Evolutionary conservation across 2,329 filamentous ascomycete species (phyloP).

Genomic region (Aspergillus flavus): DNA sequence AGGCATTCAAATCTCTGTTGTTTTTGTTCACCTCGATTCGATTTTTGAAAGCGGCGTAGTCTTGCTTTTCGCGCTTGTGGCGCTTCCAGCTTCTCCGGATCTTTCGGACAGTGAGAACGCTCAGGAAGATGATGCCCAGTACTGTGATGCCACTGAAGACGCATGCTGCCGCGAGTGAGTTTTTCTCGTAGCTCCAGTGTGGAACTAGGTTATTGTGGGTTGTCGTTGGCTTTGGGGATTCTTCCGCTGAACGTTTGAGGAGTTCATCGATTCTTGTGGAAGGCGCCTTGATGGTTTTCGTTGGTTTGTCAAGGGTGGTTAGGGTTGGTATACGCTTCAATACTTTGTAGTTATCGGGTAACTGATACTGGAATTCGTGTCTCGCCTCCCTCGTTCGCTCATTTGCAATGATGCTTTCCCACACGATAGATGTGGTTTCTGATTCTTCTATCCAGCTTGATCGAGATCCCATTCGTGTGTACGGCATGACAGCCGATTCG

Average conservation of each 20-base stretch:
- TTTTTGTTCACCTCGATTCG: slow-evolving; percentile 7
- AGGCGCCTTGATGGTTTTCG: not conserved
- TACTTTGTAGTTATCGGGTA: not conserved
- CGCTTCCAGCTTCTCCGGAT: slow-evolving; percentile 19
- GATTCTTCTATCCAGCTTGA: not conserved
- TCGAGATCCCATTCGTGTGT: not conserved
- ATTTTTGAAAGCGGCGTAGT: slow-evolving; percentile 21
- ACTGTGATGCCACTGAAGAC: slow-evolving; percentile 26
- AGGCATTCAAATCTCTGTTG: not conserved
- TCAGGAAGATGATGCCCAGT: slow-evolving; percentile 25
- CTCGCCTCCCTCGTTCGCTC: not conserved
- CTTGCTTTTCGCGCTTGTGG: slow-evolving; percentile 14
- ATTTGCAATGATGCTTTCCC: not conserved
- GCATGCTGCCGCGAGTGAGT: slow-evolving; percentile 31
- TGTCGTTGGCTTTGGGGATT: not conserved
- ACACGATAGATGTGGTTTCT: not conserved
- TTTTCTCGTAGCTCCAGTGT: slow-evolving; percentile 24
- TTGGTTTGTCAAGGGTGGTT: not conserved
- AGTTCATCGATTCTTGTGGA: not conserved
- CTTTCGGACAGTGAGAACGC: slow-evolving; percentile 25
- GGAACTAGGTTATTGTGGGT: slow-evolving; percentile 13
- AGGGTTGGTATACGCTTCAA: not conserved
- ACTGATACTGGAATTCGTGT: not conserved
- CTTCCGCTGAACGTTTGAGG: not conserved
- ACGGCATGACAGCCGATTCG: not conserved